Conservation (phyloP, 495 filamentous ascomycete species). For the Penicillium canariense region DNA sequence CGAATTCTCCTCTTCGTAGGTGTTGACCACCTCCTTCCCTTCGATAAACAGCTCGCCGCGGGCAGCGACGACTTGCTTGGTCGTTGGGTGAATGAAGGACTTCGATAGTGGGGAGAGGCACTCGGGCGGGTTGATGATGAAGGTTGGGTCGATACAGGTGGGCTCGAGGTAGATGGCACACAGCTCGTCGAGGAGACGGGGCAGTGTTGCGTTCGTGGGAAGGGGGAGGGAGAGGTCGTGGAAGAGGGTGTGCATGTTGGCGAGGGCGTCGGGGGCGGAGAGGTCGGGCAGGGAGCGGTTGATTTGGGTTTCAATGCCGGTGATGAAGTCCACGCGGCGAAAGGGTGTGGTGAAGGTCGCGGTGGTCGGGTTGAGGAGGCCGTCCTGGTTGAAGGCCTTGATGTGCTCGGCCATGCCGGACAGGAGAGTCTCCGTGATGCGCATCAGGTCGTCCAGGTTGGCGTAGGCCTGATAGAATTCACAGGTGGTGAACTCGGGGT, state of each 20-base stretch:
- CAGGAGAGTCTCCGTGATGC: slow-evolving; percentile 67
- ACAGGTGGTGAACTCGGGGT: slow-evolving; percentile 95
- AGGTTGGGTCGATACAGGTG: slow-evolving; percentile 68
- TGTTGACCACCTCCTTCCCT: slow-evolving; percentile 81
- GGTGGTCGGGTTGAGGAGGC: slow-evolving; percentile 50
- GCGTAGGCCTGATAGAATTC: slow-evolving; percentile 93
- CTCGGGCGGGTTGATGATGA: slow-evolving; percentile 88
- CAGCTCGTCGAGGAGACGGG: slow-evolving; percentile 84
- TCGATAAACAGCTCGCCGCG: slow-evolving; percentile 86
- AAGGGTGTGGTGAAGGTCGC: slow-evolving; percentile 61
- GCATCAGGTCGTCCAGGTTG: slow-evolving; percentile 71
- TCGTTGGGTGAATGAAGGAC: slow-evolving; percentile 61
- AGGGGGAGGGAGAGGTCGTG: slow-evolving; percentile 47
- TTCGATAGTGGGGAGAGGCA: slow-evolving; percentile 91
- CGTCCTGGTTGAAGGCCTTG: slow-evolving; percentile 44
- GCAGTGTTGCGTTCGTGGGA: slow-evolving; percentile 59
- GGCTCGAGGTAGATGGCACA: slow-evolving; percentile 73
- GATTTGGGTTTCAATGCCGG: slow-evolving; percentile 66
- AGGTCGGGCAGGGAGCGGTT: slow-evolving; percentile 69
- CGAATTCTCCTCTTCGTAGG: slow-evolving; percentile 97
- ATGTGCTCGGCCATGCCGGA: slow-evolving; percentile 55
- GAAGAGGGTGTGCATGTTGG: slow-evolving; percentile 58
- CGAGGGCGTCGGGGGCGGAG: slow-evolving; percentile 47
- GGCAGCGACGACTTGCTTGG: slow-evolving; percentile 68
- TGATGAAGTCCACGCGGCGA: slow-evolving; percentile 74